Conservation (phyloP, 148 eudicot species). For the Vaccinium vitisidaea region DNA sequence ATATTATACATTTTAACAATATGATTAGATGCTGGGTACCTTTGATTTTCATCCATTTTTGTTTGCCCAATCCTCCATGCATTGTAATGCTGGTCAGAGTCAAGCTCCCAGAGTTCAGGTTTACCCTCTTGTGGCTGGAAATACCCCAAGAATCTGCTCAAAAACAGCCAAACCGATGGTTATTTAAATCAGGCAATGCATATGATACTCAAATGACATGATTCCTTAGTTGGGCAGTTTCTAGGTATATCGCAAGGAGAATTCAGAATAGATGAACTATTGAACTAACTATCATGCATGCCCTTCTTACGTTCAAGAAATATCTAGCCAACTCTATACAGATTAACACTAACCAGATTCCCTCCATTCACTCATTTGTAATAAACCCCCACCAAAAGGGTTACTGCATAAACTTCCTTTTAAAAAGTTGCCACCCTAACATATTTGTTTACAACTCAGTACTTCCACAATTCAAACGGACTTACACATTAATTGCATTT, state of each 20-base stretch:
- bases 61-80: constrained; percentile 43
- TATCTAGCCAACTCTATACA: not conserved
- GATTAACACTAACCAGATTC: not conserved
- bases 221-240: not conserved
- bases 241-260: not conserved
- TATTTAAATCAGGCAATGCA: constrained; percentile 2
- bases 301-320: not conserved
- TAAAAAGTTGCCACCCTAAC: not conserved
- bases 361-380: not conserved
- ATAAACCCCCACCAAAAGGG: not conserved
- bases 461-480: constrained; percentile 9
- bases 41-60: constrained; percentile 40
- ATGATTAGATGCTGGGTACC: constrained; percentile 33
- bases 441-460: not conserved
- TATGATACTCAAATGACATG: not conserved
- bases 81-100: constrained; percentile 49
- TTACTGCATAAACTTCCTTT: not conserved
- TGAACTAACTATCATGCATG: not conserved
- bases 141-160: constrained; percentile 76
- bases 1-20: not conserved
- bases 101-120: constrained; percentile 71
- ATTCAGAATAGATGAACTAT: not conserved
- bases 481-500: constrained; percentile 88
- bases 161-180: constrained; percentile 15
- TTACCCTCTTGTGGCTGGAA: constrained; percentile 70